Base-by-base conservation (phyloP, 1,284 basidiomycete species). In the Sporisorium graminicola region DNA sequence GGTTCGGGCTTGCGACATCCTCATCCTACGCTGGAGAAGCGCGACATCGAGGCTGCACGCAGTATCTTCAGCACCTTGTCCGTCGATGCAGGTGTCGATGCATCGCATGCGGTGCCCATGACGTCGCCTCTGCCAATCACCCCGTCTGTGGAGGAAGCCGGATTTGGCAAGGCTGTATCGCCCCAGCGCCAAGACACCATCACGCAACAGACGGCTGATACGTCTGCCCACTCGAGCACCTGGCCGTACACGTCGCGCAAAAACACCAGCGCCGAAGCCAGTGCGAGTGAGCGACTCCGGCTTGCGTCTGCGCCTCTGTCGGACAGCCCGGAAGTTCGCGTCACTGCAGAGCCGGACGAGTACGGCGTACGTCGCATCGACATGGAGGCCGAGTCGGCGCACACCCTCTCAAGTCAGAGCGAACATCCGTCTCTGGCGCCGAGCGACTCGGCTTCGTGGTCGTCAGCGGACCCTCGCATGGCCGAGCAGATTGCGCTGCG, bases 401-500 rank as follows among this genome's bases (percentile, higher is more conserved):
- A 53, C 35, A 61, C 55, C 27, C 31, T 12, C 5, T 62, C 65
- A 49, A 72, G 55, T n/a, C 67, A 57, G 37, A 66, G 56, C 31
- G 72, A 74, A 9, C 64, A 60, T 46, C 62, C 63, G 6, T 77
- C 73, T 3, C 47, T 78, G 22, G 70, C 42, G 3, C 77, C 78
- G 3, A 64, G 58, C 46, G 78, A 80, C 58, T 80, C 78, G 8
- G 73, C 69, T 1, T 80, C 78, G 13, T 80, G 69, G 65, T 80
- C 78, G 27, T 80, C 69, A 37, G 68, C 70, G 8, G 77, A 78
- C 42, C 62, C 77, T 24, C 74, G 74, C 22, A 58, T 67, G 49
- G 74, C 76, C 7, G 65, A 77, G 49, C 92, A 93, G 84, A 67
- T 79, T 9, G 77, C 81, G 12, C 53, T 78, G 18, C 59, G 73